These are phyloP conservation scores for Sugiyamaella boreocaroliniensis DNA, from an alignment of 805 yeast species.

Conservation along the genomic window DNA sequence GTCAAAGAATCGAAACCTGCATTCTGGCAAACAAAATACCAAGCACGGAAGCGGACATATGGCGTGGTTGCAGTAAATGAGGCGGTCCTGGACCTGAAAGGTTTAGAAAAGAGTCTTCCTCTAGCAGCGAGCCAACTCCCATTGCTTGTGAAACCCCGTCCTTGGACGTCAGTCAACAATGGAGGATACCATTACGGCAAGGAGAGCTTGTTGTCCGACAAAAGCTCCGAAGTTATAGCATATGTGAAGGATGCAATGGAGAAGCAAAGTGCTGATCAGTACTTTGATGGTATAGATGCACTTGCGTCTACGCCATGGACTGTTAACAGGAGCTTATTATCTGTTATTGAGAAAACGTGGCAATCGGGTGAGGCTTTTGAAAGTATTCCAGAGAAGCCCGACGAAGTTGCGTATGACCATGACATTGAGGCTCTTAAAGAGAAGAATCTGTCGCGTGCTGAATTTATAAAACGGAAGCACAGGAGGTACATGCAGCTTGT, in stretches of 20 bases:
- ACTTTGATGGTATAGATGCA: slow-evolving; percentile 75
- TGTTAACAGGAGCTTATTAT: slow-evolving; percentile 62
- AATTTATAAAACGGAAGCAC: background rate
- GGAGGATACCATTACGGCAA: slow-evolving; percentile 74
- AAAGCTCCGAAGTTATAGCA: slow-evolving; percentile 75
- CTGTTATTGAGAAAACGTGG: slow-evolving; percentile 72
- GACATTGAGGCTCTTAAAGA: background rate
- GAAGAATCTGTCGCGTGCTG: background rate
- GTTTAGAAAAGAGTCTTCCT: slow-evolving; percentile 41
- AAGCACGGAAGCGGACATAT: slow-evolving; percentile 60
- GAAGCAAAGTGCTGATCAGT: slow-evolving; percentile 52
- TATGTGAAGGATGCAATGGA: slow-evolving; percentile 78
- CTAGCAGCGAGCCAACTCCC: slow-evolving; percentile 77
- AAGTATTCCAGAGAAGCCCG: slow-evolving; percentile 47
- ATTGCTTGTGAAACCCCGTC: slow-evolving; percentile 82
- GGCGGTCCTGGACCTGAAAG: slow-evolving; percentile 54
- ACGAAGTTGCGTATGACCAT: slow-evolving; percentile 34
- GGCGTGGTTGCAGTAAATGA: slow-evolving; percentile 77
- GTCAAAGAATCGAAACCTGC: slow-evolving; percentile 77
- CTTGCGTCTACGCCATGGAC: slow-evolving; percentile 89
- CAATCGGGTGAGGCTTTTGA: slow-evolving; percentile 67
- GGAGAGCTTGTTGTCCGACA: slow-evolving; percentile 20
- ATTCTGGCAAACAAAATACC: slow-evolving; percentile 78
- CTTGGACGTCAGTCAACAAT: slow-evolving; percentile 72
- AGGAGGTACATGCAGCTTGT: background rate